phyloP scores from a whole-genome alignment of 345 rosid species.

The Hevea brasiliensis region DNA sequence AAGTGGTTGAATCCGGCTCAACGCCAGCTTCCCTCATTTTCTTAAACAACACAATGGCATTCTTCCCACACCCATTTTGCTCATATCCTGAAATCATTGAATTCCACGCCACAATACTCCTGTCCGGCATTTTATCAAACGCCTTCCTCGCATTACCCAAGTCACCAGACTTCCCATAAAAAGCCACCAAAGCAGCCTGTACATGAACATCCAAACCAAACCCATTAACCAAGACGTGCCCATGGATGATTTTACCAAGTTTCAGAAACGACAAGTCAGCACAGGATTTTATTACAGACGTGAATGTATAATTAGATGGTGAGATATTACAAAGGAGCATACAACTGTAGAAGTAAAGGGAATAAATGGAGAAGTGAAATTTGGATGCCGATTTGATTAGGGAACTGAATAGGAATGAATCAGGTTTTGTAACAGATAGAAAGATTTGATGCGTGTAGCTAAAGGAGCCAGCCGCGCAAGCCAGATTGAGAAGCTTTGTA shows the following conservation, averaged over 20 bases:
- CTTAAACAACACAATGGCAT: conserved; percentile 58
- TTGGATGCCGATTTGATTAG: conserved; percentile 63
- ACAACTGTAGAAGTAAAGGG: conserved; percentile 54
- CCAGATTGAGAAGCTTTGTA: conserved; percentile 71
- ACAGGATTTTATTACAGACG: conserved; percentile 72
- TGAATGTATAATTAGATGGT: conserved; percentile 67
- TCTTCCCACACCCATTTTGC: conserved; percentile 64
- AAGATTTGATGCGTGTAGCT: conserved; percentile 50
- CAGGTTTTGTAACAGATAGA: conserved; percentile 56
- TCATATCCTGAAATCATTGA: conserved; percentile 78
- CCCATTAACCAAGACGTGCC: conserved; percentile 54
- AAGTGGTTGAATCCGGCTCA: conserved; percentile 64
- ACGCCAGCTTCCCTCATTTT: conserved; percentile 48
- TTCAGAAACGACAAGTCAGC: conserved; percentile 48
- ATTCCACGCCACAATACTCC: conserved; percentile 76
- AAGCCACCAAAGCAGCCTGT: conserved; percentile 60
- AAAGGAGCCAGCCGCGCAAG: conserved; percentile 56
- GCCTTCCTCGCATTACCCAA: conserved; percentile 49
- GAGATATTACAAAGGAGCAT: conserved; percentile 44
- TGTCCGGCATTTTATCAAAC: conserved; percentile 67
- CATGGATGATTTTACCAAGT: conserved; percentile 57
- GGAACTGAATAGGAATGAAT: conserved; percentile 67
- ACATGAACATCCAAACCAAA: conserved; percentile 62
- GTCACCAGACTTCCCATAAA: conserved; percentile 50
- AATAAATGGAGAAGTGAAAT: conserved; percentile 36